These are phyloP conservation scores for Glarea lozoyensis DNA, from an alignment of 495 filamentous ascomycete genomes.

Conservation along the genomic window DNA sequence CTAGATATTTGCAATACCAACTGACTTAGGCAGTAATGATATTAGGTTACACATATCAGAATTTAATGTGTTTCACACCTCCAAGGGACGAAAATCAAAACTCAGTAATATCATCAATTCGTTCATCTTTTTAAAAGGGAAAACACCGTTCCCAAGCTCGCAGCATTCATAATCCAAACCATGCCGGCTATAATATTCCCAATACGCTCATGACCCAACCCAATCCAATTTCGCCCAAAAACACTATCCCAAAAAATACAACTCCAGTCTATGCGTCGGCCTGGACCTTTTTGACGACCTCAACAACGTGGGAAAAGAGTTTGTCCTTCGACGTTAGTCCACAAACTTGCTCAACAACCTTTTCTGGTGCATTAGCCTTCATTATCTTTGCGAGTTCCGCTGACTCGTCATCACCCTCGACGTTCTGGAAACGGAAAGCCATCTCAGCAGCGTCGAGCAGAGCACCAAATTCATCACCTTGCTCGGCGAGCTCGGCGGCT, in stretches of 20 bases:
- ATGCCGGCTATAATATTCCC: not conserved
- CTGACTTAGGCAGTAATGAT: too few relatives aligned
- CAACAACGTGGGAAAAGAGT: slow-evolving; percentile 60
- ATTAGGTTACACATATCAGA: too few relatives aligned
- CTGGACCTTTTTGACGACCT: slow-evolving; percentile 75
- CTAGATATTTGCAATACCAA: too few relatives aligned
- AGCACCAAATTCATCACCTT: slow-evolving; percentile 56
- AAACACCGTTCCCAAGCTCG: too few relatives aligned
- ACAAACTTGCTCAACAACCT: slow-evolving; percentile 61
- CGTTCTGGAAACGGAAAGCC: slow-evolving; percentile 88
- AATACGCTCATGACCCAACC: not conserved
- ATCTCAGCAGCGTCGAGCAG: slow-evolving; percentile 73
- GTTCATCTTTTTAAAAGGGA: too few relatives aligned
- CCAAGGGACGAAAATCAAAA: too few relatives aligned
- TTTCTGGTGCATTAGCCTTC: slow-evolving; percentile 55
- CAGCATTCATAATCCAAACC: too few relatives aligned
- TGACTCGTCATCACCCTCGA: slow-evolving; percentile 82
- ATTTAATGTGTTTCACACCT: too few relatives aligned
- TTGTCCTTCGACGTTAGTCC: slow-evolving; percentile 64
- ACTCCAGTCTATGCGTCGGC: slow-evolving; percentile 28
- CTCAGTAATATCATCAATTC: too few relatives aligned
- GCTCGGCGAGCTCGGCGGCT: slow-evolving; percentile 73
- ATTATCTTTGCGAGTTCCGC: slow-evolving; percentile 74
- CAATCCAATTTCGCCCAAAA: slow-evolving; percentile 8
- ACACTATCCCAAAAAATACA: slow-evolving; percentile 1